These are phyloP conservation scores for Nitzschia sp. DNA, from an alignment of 108 stramenopile species.

Conservation along the genomic window DNA sequence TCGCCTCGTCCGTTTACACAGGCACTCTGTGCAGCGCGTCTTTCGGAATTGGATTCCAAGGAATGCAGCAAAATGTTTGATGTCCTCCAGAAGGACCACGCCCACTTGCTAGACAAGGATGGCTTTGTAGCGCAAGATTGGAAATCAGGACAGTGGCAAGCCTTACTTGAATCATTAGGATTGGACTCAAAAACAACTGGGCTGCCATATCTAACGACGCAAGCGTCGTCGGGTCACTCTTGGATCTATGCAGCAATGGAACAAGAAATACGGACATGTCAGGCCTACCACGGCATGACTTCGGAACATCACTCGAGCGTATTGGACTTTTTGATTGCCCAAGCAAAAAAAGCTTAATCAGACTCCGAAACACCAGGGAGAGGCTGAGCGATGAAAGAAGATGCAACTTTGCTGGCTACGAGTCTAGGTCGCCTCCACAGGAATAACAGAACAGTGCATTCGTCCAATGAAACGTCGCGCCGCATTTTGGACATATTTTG, in stretches of 20 bases:
- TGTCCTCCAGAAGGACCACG: background rate
- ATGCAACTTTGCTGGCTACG: no score
- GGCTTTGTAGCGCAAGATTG: conserved; percentile 8
- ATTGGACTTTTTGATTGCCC: conserved; percentile 27
- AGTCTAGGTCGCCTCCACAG: conserved; percentile 49
- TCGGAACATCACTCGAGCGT: conserved; percentile 29
- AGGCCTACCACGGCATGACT: conserved; percentile 42
- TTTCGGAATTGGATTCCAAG: conserved; percentile 22
- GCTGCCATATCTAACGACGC: background rate
- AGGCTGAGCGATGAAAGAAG: no score
- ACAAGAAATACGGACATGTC: conserved; percentile 33
- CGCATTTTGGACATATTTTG: conserved; percentile 46
- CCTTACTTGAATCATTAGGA: conserved; percentile 6
- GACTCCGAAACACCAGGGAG: no score
- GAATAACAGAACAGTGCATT: conserved; percentile 59
- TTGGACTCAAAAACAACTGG: conserved; percentile 8
- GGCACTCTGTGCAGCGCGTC: conserved; percentile 16
- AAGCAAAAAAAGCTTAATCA: no score
- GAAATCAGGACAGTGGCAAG: conserved; percentile 16
- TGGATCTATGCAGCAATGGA: conserved; percentile 30
- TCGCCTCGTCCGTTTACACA: conserved; percentile 32
- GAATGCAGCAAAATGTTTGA: conserved; percentile 18
- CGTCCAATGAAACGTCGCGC: conserved; percentile 50
- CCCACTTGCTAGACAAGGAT: conserved; percentile 7
- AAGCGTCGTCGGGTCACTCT: background rate